Base-by-base conservation (phyloP, 192 early-diverging fungal species). In the Coemansia umbellata region DNA sequence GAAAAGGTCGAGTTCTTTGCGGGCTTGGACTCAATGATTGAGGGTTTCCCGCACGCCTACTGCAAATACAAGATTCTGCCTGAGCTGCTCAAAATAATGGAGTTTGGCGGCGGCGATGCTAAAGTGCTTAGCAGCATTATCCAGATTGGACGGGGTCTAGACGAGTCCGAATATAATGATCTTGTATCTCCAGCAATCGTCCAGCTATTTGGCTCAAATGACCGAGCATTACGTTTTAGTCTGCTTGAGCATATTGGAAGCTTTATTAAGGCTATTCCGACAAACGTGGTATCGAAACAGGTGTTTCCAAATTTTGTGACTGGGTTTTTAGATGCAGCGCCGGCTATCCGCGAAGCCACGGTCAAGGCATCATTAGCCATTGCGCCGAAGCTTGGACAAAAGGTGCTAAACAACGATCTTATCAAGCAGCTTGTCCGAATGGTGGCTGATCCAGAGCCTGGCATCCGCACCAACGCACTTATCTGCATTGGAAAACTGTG, bases 401-500 rank as follows among this genome's bases (percentile, higher is more conserved):
- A 66, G 37, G 42, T 47, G 3, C 58, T 69, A 5, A 70, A 96
- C 67, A 86, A 87, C 56, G 91, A 95, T 40, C 64, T 96, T 1
- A 52, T 98, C 23, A 65, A 85, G 53, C 89, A 91, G 54, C 78
- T 97, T 8, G 92, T 91, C n/a, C 93, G 91, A 35, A 69, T 93
- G 23, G 89, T 95, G 39, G 81, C 80, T 24, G 96, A 98, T 67
- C 80, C 85, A 18, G 94, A 97, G 54, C 91, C 96, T 1, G 93
- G 94, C 2, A 98, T 98, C 58, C 81, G 96, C 23, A 95, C 96
- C 7, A 98, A 98, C 65, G 88, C 94, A 14, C 90, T 93, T 13
- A 90, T 98, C 32, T 97, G 93, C 57, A 64, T 98, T 13, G 93
- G 91, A n/a, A 96, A 97, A 65, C 82, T 97, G 31, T 85, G 85